Evolutionary conservation across 1,284 basidiomycete species (phyloP).

Genomic region (Melampsora americana): DNA sequence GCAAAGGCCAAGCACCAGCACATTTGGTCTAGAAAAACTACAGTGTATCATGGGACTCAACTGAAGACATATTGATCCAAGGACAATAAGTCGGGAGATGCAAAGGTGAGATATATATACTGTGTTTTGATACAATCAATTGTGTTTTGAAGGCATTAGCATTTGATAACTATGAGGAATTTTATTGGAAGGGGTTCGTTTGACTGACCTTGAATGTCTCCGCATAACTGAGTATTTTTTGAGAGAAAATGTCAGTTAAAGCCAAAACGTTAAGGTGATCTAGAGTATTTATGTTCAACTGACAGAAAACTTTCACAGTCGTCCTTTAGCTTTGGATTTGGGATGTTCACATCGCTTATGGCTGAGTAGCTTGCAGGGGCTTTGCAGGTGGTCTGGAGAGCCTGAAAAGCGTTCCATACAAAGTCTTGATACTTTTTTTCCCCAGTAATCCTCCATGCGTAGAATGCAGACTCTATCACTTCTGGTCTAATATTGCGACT

Average conservation of each 20-base stretch:
- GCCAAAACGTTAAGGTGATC: not conserved
- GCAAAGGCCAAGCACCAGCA: not conserved
- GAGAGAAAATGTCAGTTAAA: not conserved
- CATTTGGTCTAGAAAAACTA: not conserved
- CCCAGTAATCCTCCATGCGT: slow-evolving; percentile 38
- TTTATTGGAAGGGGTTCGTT: too few relatives aligned
- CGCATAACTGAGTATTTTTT: slow-evolving; percentile 21
- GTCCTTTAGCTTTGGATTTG: not conserved
- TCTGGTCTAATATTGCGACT: slow-evolving; percentile 13
- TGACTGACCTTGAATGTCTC: slow-evolving; percentile 42
- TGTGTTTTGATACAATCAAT: not conserved
- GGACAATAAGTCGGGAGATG: slow-evolving; percentile 24
- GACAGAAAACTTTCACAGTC: slow-evolving; percentile 37
- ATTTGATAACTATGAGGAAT: not conserved
- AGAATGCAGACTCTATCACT: slow-evolving; percentile 42
- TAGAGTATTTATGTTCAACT: not conserved
- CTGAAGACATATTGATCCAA: slow-evolving; percentile 43
- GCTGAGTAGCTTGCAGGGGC: slow-evolving; percentile 28
- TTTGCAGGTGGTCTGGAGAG: slow-evolving; percentile 25
- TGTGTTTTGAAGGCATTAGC: not conserved
- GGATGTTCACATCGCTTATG: slow-evolving; percentile 27
- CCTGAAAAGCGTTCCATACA: slow-evolving; percentile 34
- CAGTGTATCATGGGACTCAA: slow-evolving; percentile 12
- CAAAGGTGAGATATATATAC: slow-evolving; percentile 42
- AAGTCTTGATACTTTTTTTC: slow-evolving; percentile 36